Evolutionary conservation across 805 yeast species (phyloP).

Genomic region (Sporopachydermia quercuum): DNA sequence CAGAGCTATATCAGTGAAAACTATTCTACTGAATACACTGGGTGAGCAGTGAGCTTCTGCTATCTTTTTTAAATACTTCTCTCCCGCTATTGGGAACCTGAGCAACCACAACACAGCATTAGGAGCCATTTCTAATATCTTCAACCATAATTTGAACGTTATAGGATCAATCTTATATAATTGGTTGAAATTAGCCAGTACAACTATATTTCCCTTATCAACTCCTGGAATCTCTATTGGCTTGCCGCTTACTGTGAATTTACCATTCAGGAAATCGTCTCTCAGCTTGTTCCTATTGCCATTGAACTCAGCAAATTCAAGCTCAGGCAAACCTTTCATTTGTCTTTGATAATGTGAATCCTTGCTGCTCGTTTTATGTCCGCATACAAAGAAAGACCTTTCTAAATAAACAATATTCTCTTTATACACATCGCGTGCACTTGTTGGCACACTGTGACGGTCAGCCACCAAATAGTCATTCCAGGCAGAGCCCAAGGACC

Average conservation of each 20-base stretch:
- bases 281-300: no score
- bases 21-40: slow-evolving; percentile 12
- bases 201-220: slow-evolving; percentile 12
- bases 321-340: no score
- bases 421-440: slow-evolving; percentile 8
- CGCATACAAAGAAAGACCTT: slow-evolving; percentile 19
- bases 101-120: slow-evolving; percentile 18
- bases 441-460: slow-evolving; percentile 8
- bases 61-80: slow-evolving; percentile 10
- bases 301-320: no score
- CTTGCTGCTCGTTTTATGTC: slow-evolving; percentile 19
- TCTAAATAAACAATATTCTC: slow-evolving; percentile 17
- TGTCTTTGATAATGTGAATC: no score
- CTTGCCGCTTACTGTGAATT: no score
- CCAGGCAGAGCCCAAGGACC: slow-evolving; percentile 18
- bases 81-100: slow-evolving; percentile 18
- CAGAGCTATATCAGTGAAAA: slow-evolving; percentile 19
- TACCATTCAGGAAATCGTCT: no score
- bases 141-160: slow-evolving; percentile 15
- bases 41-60: no score
- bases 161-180: slow-evolving; percentile 19
- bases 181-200: slow-evolving; percentile 20
- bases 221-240: no score
- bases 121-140: slow-evolving; percentile 13
- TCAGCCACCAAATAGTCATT: slow-evolving; percentile 17